Evolutionary conservation across 805 yeast genomes (phyloP).

Genomic region (Pichia gijzeniarum): DNA sequence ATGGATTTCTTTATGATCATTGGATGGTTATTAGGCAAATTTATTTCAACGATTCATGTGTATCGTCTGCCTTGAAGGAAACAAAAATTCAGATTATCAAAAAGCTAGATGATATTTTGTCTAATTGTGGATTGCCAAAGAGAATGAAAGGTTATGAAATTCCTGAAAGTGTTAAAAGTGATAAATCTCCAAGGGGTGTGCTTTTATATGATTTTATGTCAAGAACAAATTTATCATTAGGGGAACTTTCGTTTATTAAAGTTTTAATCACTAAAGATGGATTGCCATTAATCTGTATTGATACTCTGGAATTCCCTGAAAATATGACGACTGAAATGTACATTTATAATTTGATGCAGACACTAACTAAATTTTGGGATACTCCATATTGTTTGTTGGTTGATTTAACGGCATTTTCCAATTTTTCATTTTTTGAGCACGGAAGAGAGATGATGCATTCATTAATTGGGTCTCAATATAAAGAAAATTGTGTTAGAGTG

Average conservation of each 20-base stretch:
- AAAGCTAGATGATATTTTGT: conserved; percentile 41
- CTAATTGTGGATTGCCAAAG: conserved; percentile 53
- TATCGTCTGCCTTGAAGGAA: conserved; percentile 13
- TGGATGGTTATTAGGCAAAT: conserved; percentile 31
- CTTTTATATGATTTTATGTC: conserved; percentile 70
- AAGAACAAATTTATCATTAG: conserved; percentile 50
- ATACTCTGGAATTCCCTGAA: conserved; percentile 32
- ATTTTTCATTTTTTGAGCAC: conserved; percentile 11
- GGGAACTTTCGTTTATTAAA: conserved; percentile 44
- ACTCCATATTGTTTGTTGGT: conserved; percentile 53
- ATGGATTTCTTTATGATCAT: conserved; percentile 43
- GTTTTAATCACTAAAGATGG: conserved; percentile 71
- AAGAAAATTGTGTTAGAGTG: conserved; percentile 45
- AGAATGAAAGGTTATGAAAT: conserved; percentile 50
- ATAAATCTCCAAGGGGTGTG: conserved; percentile 39
- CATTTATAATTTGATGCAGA: conserved; percentile 55
- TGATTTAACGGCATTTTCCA: conserved; percentile 59
- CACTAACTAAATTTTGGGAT: conserved; percentile 66
- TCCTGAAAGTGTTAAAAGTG: conserved; percentile 45
- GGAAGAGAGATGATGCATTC: conserved; percentile 18
- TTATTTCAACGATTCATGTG: conserved; percentile 17
- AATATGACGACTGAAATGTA: conserved; percentile 42
- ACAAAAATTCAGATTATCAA: conserved; percentile 28
- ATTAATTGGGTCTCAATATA: conserved; percentile 44
- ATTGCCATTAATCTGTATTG: conserved; percentile 55